These are phyloP conservation scores for Leptoxyphium fumago DNA, from an alignment of 2,329 filamentous ascomycete genomes.

Conservation along the genomic window DNA sequence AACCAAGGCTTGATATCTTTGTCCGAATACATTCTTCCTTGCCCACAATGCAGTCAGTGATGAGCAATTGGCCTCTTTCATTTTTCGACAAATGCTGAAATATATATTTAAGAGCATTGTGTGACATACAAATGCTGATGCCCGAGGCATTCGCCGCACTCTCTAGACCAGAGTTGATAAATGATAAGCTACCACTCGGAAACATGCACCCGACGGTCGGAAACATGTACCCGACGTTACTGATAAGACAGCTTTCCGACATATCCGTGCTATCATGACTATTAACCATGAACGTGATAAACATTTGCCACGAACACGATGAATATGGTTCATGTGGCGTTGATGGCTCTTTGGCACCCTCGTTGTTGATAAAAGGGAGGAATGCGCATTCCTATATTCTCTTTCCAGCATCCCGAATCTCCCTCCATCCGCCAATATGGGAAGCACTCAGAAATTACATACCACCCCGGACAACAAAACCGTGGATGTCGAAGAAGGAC, in stretches of 20 bases:
- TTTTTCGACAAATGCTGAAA: neutral
- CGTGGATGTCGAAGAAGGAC: neutral
- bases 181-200: neutral
- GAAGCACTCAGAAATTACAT: neutral
- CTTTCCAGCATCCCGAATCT: neutral
- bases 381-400: neutral
- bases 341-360: too few relatives aligned
- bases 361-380: neutral
- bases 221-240: neutral
- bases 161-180: too few relatives aligned
- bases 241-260: neutral
- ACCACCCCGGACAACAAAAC: neutral
- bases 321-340: too few relatives aligned
- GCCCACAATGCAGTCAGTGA: neutral
- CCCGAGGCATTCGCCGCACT: neutral
- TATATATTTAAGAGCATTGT: neutral
- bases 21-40: neutral
- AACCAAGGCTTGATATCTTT: constrained; percentile 16
- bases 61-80: neutral
- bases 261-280: neutral
- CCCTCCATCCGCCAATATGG: neutral
- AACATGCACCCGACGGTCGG: neutral
- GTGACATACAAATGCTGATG: too few relatives aligned
- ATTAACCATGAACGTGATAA: too few relatives aligned
- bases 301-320: too few relatives aligned